Evolutionary conservation across 306 rosid species (phyloP).

Genomic region (Carpinus fangiana): DNA sequence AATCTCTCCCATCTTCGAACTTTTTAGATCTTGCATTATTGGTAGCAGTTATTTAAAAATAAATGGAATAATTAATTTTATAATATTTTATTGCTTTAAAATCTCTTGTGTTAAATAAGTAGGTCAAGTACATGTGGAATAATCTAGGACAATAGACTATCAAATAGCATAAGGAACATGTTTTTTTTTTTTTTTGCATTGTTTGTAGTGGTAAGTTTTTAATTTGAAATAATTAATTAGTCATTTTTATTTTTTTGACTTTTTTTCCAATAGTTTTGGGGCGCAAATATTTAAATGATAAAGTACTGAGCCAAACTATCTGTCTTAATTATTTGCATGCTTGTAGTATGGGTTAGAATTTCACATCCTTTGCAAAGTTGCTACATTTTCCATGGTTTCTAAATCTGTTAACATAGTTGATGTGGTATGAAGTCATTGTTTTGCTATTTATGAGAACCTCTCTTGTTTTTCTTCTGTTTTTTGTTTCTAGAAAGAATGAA

Average conservation of each 20-base stretch:
- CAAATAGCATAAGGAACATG: too few species aligned
- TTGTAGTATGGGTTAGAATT: background rate
- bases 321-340: background rate
- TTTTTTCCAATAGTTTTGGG: too few species aligned
- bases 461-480: background rate
- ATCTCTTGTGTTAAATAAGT: too few species aligned
- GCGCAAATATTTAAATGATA: background rate
- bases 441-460: background rate
- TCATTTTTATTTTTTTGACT: too few species aligned
- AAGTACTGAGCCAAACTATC: background rate
- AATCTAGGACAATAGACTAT: too few species aligned
- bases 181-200: too few species aligned
- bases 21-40: background rate
- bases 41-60: background rate
- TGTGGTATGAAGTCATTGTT: background rate
- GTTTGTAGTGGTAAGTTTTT: too few species aligned
- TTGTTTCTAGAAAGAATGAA: background rate
- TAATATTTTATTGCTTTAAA: too few species aligned
- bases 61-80: too few species aligned
- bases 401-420: background rate
- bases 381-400: background rate
- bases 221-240: too few species aligned
- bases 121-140: too few species aligned
- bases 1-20: too few species aligned
- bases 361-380: background rate